These are phyloP conservation scores for Chytriomyces hyalinus DNA, from an alignment of 192 early-diverging fungal genomes.

Conservation along the genomic window DNA sequence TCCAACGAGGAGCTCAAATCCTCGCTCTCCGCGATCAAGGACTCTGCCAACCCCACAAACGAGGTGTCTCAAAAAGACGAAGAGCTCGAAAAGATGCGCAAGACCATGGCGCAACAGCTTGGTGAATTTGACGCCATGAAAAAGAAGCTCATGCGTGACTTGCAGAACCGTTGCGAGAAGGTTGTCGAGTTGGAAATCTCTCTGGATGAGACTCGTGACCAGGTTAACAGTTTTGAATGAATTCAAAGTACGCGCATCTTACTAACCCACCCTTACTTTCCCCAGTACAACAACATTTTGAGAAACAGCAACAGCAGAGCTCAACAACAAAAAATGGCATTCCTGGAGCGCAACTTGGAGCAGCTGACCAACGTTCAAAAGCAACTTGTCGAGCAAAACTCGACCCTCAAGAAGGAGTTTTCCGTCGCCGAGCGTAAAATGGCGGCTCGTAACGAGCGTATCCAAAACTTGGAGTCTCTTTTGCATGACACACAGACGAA, in stretches of 20 bases:
- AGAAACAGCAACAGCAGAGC: constrained; percentile 81
- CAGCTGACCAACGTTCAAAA: constrained; percentile 96
- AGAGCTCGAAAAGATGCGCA: constrained; percentile 79
- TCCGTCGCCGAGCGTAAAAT: constrained; percentile 91
- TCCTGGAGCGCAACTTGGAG: constrained; percentile 95
- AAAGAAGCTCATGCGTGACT: constrained; percentile 96
- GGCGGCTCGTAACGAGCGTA: constrained; percentile 89
- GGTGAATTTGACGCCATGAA: constrained; percentile 98
- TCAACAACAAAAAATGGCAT: constrained; percentile 97
- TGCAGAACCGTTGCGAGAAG: constrained; percentile 97
- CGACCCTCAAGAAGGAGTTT: constrained; percentile 92
- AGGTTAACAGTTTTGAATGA: constrained; percentile 14
- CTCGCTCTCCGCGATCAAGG: constrained; percentile 54
- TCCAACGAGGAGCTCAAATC: constrained; percentile 66
- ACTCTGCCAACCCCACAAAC: constrained; percentile 34
- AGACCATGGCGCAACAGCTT: constrained; percentile 80
- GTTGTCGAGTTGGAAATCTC: constrained; percentile 97
- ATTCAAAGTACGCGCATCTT: background rate
- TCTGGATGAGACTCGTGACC: constrained; percentile 92
- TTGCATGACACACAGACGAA: constrained; percentile 86
- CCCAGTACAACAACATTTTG: constrained; percentile 84
- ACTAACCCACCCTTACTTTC: background rate
- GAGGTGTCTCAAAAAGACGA: constrained; percentile 69
- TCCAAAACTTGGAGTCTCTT: constrained; percentile 83
- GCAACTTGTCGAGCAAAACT: constrained; percentile 95